Evolutionary conservation across 2,329 filamentous ascomycete species (phyloP).

Genomic region (Penicillium glabrum): DNA sequence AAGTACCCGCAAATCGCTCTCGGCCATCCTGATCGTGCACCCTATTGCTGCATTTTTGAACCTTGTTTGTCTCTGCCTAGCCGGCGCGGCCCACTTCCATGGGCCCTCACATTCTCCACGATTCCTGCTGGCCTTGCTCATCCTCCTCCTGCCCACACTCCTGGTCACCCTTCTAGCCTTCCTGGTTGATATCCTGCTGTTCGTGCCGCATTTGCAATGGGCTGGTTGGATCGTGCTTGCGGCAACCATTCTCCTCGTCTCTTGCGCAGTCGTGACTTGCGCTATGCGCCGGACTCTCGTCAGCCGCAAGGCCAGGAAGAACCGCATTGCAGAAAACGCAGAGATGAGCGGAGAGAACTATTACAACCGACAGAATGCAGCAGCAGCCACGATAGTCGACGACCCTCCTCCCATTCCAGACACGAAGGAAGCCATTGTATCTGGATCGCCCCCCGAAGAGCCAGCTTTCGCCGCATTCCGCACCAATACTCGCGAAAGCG

Average conservation of each 20-base stretch:
- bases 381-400: slow-evolving; percentile 28
- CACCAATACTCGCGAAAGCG: slow-evolving; percentile 31
- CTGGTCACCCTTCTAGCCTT: slow-evolving; percentile 83
- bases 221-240: slow-evolving; percentile 91
- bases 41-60: slow-evolving; percentile 85
- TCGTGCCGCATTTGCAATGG: slow-evolving; percentile 91
- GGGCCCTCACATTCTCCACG: slow-evolving; percentile 83
- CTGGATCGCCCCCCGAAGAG: slow-evolving; percentile 55
- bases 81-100: slow-evolving; percentile 80
- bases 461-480: slow-evolving; percentile 50
- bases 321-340: slow-evolving; percentile 86
- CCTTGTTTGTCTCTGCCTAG: slow-evolving; percentile 78
- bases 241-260: slow-evolving; percentile 79
- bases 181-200: slow-evolving; percentile 88
- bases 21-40: slow-evolving; percentile 86
- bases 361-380: slow-evolving; percentile 64
- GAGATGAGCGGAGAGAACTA: slow-evolving; percentile 97
- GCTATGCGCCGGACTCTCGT: slow-evolving; percentile 93
- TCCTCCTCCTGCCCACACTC: slow-evolving; percentile 82
- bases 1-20: slow-evolving; percentile 67
- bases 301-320: slow-evolving; percentile 88
- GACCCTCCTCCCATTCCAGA: slow-evolving; percentile 30
- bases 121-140: slow-evolving; percentile 81
- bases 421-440: slow-evolving; percentile 60
- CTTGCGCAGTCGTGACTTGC: slow-evolving; percentile 82